Evolutionary conservation across 148 eudicot species (phyloP).

Genomic region (Rheum nobile): DNA sequence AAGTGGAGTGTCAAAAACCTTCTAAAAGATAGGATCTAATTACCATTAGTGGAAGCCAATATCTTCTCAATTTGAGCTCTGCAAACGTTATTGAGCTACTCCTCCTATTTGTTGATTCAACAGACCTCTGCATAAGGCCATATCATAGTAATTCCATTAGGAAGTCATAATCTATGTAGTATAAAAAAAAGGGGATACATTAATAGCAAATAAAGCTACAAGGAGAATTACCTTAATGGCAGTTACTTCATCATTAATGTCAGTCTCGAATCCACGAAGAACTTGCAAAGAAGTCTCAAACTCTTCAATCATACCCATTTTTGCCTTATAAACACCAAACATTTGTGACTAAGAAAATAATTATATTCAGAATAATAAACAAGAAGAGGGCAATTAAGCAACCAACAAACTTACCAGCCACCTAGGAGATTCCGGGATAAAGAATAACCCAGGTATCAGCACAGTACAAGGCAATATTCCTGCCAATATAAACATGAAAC

Average conservation of each 20-base stretch:
- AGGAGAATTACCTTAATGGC: constrained; percentile 62
- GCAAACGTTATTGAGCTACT: constrained; percentile 49
- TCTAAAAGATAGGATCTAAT: constrained; percentile 12
- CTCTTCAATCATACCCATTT: constrained; percentile 90
- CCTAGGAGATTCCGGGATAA: constrained; percentile 96
- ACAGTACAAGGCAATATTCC: constrained; percentile 79
- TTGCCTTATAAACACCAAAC: constrained; percentile 38
- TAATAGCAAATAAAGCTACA: neutral
- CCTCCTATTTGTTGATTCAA: constrained; percentile 73
- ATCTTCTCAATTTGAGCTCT: constrained; percentile 75
- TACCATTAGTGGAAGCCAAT: constrained; percentile 96
- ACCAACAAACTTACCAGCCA: constrained; percentile 64
- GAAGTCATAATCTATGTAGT: neutral
- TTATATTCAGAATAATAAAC: neutral
- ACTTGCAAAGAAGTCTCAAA: constrained; percentile 96
- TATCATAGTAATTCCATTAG: neutral
- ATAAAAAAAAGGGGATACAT: neutral
- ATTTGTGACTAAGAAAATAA: neutral
- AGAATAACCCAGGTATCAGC: constrained; percentile 91
- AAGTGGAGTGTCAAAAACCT: neutral
- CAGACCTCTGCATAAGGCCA: constrained; percentile 53
- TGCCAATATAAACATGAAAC: constrained; percentile 13
- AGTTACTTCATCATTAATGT: constrained; percentile 72
- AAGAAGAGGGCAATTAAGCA: neutral
- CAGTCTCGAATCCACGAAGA: constrained; percentile 85